Evolutionary conservation across 345 rosid species (phyloP), one percentile per base, ranked within the genome.

Genomic region (Noccaea bulbosa): DNA sequence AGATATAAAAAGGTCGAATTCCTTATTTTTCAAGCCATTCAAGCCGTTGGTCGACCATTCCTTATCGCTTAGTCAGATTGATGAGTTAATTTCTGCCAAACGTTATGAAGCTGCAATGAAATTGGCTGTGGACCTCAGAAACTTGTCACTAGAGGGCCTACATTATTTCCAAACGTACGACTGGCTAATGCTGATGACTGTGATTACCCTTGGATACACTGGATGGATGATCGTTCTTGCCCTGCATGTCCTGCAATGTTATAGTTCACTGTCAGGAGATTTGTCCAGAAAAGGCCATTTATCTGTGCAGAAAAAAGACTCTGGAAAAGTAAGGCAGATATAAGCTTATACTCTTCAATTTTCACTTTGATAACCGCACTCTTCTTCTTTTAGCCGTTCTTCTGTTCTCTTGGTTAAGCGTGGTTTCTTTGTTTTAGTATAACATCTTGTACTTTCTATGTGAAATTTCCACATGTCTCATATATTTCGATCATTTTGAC

Each of bases 131-230:
- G 84, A 84, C 72, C 91, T 93, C 35, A 93, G 93, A 86, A 80
- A 84, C 80, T 81, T 86, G 86, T 89, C 98, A 11, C 82, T 93
- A 44, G 80, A 90, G 48, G 98, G 98, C 33, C 88, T 93, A 67
- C 96, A 90, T 56, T 93, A 90, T 83, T 93, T 87, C 79, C 98
- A 93, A 75, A 93, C 98, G 6, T 93, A 93, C 69, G 98, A 93
- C 70, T 93, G 96, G 97, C 78, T 90, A 74, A 87, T 87, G 97
- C 82, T 93, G 83, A 93, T 93, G 97, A 83, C 91, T 54, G 78
- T 83, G 17, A 81, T 93, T 44, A 88, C 91, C 66, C 89, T 90
- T 76, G 98, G 97, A 49, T 93, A 93, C 74, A 46, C 86, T 75
- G 97, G 97, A 68, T 93, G 97, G 97, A 93, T 93, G 93, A 69